These are phyloP conservation scores for Paraurostyla sp. DNA, from an alignment of 73 alveolate species.

Conservation along the genomic window DNA sequence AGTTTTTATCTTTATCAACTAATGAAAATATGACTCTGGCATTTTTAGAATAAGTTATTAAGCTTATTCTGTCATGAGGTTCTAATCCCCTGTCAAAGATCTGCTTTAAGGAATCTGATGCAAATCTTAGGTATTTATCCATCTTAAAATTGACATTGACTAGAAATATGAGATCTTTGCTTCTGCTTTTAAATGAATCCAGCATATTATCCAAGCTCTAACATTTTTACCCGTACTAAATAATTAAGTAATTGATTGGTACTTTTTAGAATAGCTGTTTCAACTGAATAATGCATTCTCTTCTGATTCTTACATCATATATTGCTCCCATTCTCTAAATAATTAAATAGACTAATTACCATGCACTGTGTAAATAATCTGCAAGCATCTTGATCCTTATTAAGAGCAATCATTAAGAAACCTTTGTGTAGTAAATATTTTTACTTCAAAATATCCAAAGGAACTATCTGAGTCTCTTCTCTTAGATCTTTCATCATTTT, in stretches of 20 bases:
- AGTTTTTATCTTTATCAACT: slow-evolving; percentile 44
- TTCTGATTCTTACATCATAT: slow-evolving; percentile 38
- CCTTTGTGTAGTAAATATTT: slow-evolving; percentile 44
- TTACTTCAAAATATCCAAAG: slow-evolving; percentile 41
- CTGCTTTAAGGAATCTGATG: slow-evolving; percentile 3
- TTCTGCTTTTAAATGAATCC: neutral
- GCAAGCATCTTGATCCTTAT: slow-evolving; percentile 53
- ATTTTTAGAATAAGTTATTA: slow-evolving; percentile 26
- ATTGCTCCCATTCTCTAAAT: slow-evolving; percentile 7
- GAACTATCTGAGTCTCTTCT: slow-evolving; percentile 25
- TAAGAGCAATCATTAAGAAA: neutral
- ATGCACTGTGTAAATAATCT: slow-evolving; percentile 28
- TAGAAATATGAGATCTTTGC: slow-evolving; percentile 37
- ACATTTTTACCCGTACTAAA: slow-evolving; percentile 30
- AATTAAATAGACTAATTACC: neutral
- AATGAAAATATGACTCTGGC: slow-evolving; percentile 28
- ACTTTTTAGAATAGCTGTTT: slow-evolving; percentile 1
- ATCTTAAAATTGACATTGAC: slow-evolving; percentile 15
- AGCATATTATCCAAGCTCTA: neutral
- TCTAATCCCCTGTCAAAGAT: slow-evolving; percentile 51
- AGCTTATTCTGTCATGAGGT: slow-evolving; percentile 36
- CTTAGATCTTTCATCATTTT: neutral
- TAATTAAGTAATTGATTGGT: neutral
- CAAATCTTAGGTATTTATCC: neutral
- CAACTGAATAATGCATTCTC: neutral